phyloP scores from a whole-genome alignment of 2,329 filamentous ascomycete species.

The Aspergillus arachidicola region DNA sequence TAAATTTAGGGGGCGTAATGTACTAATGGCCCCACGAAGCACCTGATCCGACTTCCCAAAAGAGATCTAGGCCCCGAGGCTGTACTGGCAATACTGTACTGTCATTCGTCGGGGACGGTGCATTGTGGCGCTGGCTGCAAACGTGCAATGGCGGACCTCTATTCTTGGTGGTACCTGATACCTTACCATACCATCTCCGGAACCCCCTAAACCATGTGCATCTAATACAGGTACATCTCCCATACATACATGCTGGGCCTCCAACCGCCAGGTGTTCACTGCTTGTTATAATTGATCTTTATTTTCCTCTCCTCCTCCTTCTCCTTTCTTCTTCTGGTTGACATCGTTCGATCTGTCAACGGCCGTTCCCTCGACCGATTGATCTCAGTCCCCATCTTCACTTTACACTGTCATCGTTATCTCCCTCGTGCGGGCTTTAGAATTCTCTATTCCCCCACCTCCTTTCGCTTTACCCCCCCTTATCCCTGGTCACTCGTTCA shows the following conservation, averaged over 20 bases:
- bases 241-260: slow-evolving; percentile 7
- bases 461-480: slow-evolving; percentile 6
- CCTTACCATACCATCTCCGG: slow-evolving; percentile 5
- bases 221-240: not conserved
- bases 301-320: slow-evolving; percentile 15
- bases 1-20: not conserved
- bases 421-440: not conserved
- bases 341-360: slow-evolving; percentile 6
- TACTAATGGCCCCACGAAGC: not conserved
- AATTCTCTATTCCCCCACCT: not conserved
- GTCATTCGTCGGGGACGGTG: not conserved
- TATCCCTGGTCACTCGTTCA: slow-evolving; percentile 1
- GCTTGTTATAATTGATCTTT: slow-evolving; percentile 13
- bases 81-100: not conserved
- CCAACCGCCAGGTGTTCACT: slow-evolving; percentile 2
- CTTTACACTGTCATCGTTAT: not conserved
- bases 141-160: not conserved
- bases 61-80: not conserved
- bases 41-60: slow-evolving; percentile 5
- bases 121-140: slow-evolving; percentile 6
- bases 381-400: not conserved
- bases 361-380: slow-evolving; percentile 2
- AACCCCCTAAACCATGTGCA: not conserved
- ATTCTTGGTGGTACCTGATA: slow-evolving; percentile 3
- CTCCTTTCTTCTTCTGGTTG: slow-evolving; percentile 6